Percentiles rank a stretch among this genome's conserved stretches.
phyloP scores from a whole-genome alignment of 2,329 filamentous ascomycete species.

The Helotiales sp. region DNA sequence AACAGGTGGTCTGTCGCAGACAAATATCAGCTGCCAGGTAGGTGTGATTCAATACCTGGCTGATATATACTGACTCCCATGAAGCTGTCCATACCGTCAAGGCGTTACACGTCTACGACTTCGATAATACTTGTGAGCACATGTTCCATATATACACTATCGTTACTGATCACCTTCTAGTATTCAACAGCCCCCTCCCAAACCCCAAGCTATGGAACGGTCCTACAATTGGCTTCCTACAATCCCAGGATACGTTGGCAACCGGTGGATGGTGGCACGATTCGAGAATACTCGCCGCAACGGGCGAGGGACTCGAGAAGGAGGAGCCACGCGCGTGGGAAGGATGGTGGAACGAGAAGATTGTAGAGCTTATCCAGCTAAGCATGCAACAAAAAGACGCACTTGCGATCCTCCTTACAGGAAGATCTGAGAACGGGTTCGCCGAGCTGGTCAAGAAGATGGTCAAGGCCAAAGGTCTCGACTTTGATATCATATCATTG shows the following conservation, averaged over 20 bases:
- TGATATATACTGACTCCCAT: conserved; percentile 26
- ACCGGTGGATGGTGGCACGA: conserved; percentile 99
- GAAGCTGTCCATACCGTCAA: conserved; percentile 71
- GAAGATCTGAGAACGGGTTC: conserved; percentile 79
- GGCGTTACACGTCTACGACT: conserved; percentile 91
- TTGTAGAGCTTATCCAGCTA: conserved; percentile 79
- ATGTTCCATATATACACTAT: background rate
- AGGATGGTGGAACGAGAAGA: conserved; percentile 96
- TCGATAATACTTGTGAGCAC: conserved; percentile 86
- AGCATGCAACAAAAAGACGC: conserved; percentile 85
- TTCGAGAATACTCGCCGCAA: conserved; percentile 80
- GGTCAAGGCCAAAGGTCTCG: conserved; percentile 73
- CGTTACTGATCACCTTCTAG: conserved; percentile 42
- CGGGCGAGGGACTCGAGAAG: conserved; percentile 78
- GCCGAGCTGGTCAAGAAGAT: conserved; percentile 82
- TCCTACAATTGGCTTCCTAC: conserved; percentile 76
- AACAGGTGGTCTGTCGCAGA: conserved; percentile 83
- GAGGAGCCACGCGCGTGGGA: conserved; percentile 87
- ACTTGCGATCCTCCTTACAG: conserved; percentile 85
- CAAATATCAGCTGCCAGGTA: conserved; percentile 69
- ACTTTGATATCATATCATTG: conserved; percentile 86
- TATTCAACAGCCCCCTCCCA: conserved; percentile 90
- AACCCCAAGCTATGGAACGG: conserved; percentile 88
- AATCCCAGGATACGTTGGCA: conserved; percentile 75
- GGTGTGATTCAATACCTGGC: conserved; percentile 21